Base-by-base conservation (phyloP, 306 rosid species). In the Medicago arabica region DNA sequence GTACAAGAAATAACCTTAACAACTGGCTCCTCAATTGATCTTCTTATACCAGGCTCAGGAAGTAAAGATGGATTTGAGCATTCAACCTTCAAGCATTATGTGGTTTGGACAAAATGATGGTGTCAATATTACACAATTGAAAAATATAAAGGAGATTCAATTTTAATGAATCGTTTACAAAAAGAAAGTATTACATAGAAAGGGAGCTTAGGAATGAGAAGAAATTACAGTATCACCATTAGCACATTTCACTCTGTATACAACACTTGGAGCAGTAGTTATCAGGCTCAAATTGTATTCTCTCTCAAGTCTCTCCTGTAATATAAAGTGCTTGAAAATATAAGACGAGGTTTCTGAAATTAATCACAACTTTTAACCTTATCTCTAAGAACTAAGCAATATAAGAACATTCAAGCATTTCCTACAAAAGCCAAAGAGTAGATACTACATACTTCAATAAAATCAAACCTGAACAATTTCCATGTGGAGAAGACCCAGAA, bases 401-500 rank as follows among this genome's bases (percentile, higher is more conserved):
- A 69, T 34, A 70, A 64, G 76, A 74, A 78, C 67, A 74, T 60
- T 64, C 71, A 69, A 58, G 39, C 71, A 49, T 62, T 71, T 71
- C 39, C 75, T 49, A 62, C 39, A 65, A 67, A 69, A 75, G 40
- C 40, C 62, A 71, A 81, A 53, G 70, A 78, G 74, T 72, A 65
- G 18, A 54, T 40, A 40, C 69, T 60, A n/a, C 25, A n/a, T 34
- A 44, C 72, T 60, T 31, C 21, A 12, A 80, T 3, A 57, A 23
- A 65, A 67, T 80, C 82, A 16, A 78, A 92, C 97, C 96, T 94
- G 97, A 75, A 94, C 98, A 78, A 94, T 94, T 85, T 94, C 98
- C 98, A 92, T 94, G 74, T 90, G 98, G 63, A 94, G 89, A 85
- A 94, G 98, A 75, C 98, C 97, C 80, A 94, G 81, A 79, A 88